Base-by-base conservation (phyloP, 139 green algal species). In the Pseudopediastrum boryanum region DNA sequence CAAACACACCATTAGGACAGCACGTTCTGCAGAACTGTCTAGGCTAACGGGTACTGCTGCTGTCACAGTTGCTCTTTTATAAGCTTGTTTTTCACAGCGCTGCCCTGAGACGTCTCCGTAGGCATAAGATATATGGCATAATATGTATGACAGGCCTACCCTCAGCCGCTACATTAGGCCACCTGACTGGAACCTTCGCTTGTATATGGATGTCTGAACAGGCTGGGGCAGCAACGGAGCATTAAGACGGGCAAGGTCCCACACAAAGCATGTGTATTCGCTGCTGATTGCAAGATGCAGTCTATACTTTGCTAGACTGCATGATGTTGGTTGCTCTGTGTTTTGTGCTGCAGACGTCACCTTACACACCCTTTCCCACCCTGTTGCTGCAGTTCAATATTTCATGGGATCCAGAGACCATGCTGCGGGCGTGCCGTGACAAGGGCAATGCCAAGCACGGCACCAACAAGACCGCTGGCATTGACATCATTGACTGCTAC, bases 371-470 rank as follows among this genome's bases (percentile, higher is more conserved):
- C 48, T 58, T 58, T 58, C 21, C 48, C 19, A 16, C 19, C 48
- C 21, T 58, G 19, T 21, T 21, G 21, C 48, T 71, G 44, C 50
- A 77, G 69, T 50, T 41, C 19, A 41, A 67, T 16, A 82, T 89
- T 39, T 43, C 75, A 56, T 91, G 88, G 86, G 79, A 83, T 42
- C 86, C 88, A 1, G 63, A 82, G 59, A 83, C 50, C 35, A 77
- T 92, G 79, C 43, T n/a, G 10, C 86, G 88, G n/a, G 23, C 46
- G 46, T 12, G 46, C 46, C 46, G 50, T 35, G 35, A 13, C 51
- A 64, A 23, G 23, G 66, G n/a, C 21, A 16, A n/a, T 19, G 46
- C 46, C 12, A 12, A 46, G 46, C 29, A 76, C 4, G 46, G 39
- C 42, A 16, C 43, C 66, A 54, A 39, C 64, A 48, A 29, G 39